Base-by-base conservation (phyloP, 306 rosid genomes). In the Vigna hirtella region DNA sequence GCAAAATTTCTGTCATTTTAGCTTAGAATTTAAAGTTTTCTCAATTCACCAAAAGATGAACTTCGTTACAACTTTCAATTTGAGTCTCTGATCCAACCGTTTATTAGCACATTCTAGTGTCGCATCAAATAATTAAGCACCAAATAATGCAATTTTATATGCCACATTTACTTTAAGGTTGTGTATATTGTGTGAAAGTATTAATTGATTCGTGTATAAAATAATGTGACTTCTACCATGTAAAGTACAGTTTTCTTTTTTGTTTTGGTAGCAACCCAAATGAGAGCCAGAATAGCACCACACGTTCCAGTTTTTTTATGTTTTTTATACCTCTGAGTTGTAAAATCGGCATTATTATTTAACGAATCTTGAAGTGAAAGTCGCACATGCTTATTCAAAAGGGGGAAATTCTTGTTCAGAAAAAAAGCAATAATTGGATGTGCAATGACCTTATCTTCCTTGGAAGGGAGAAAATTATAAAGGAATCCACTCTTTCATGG, bases 1-100 rank as follows among this genome's bases (percentile, higher is more conserved):
- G 20, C 66, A 66, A 67, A 82, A 74, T 72, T 79, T 56, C 22
- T 85, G 88, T 85, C 89, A 38, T 76, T 85, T 82, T 85, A 85
- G 81, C 84, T 82, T 82, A 76, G 30, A 82, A 70, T 0, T 14
- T 85, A 72, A 79, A 86, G 89, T 82, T 71, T 42, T 79, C 84
- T 82, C 86, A 75, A 71, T 65, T 82, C 86, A 82, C 30, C 42
- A 34, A 73, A 47, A 58, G 0, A 58, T 50, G 36, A 77, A 47
- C 40, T 77, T 49, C 3, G 24, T 66, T 51, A 12, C 53, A 61
- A 38, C 36, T 79, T 53, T 22, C 56, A 10, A 22, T 34, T 47
- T 36, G 24, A 18, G 1, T 61, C 43, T 28, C n/a, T 52, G 68
- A 53, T 57, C 34, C 52, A 72, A 36, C 49, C 32, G 16, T 59